Conservation (phyloP, 257 asterid genomes). For the Lycium ferocissimum region DNA sequence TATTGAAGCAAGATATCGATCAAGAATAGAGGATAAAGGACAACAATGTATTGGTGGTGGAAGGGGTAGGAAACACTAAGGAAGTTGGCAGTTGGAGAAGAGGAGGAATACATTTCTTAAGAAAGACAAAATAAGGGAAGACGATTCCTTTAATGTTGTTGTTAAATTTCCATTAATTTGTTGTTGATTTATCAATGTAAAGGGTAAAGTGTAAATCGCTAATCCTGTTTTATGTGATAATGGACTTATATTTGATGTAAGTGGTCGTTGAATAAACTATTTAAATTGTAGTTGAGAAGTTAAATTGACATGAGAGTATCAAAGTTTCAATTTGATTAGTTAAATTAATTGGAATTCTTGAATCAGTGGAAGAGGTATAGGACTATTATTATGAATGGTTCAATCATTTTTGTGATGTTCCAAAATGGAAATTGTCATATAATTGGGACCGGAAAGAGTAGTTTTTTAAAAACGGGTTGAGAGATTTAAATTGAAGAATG, state of each 20-base stretch:
- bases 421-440: not conserved
- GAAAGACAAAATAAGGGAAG: not conserved
- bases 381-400: not conserved
- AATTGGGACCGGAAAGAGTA: not conserved
- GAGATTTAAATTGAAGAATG: not conserved
- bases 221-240: slow-evolving; percentile 6
- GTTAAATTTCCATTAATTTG: slow-evolving; percentile 8
- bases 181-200: not conserved
- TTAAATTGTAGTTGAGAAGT: not conserved
- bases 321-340: not conserved
- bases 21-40: not conserved
- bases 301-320: not conserved
- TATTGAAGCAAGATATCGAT: not conserved
- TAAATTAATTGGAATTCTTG: not conserved
- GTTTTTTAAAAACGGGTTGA: not conserved
- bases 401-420: not conserved
- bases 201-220: not conserved
- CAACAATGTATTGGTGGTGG: not conserved
- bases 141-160: not conserved
- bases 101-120: not conserved
- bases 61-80: not conserved
- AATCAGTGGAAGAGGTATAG: not conserved
- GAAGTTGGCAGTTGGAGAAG: not conserved
- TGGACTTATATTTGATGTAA: not conserved
- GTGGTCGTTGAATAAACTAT: not conserved